phyloP scores from a whole-genome alignment of 331 rosid genomes.

The Cucumis variabilis region DNA sequence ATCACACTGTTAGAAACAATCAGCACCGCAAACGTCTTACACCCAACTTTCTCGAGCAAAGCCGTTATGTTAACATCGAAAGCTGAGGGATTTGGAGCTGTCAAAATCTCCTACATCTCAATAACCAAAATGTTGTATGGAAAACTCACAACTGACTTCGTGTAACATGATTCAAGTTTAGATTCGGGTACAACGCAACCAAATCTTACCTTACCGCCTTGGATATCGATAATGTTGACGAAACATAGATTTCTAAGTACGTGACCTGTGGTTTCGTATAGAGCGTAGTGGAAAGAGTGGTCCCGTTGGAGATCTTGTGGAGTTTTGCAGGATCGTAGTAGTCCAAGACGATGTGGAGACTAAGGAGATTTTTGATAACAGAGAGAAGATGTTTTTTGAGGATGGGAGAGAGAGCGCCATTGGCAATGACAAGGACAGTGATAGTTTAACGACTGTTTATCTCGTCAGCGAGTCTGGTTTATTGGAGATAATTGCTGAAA shows the following conservation, averaged over 20 bases:
- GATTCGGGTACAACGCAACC: slow-evolving; percentile 90
- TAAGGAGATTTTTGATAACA: slow-evolving; percentile 73
- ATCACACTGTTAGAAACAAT: slow-evolving; percentile 61
- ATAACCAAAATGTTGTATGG: slow-evolving; percentile 85
- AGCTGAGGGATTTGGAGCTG: slow-evolving; percentile 84
- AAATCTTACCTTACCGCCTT: slow-evolving; percentile 88
- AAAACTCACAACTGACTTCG: slow-evolving; percentile 77
- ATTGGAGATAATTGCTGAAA: slow-evolving; percentile 58
- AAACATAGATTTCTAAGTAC: slow-evolving; percentile 77
- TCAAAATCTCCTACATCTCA: slow-evolving; percentile 75
- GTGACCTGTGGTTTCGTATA: slow-evolving; percentile 79
- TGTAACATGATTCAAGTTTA: slow-evolving; percentile 79
- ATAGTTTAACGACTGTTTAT: slow-evolving; percentile 87
- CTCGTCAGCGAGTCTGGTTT: slow-evolving; percentile 78
- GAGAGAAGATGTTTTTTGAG: slow-evolving; percentile 69
- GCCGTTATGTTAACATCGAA: slow-evolving; percentile 71
- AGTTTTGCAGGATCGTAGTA: slow-evolving; percentile 83
- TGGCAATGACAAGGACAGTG: slow-evolving; percentile 76
- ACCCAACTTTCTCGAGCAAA: slow-evolving; percentile 74
- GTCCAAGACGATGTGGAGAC: slow-evolving; percentile 79
- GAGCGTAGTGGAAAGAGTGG: slow-evolving; percentile 83
- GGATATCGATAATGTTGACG: slow-evolving; percentile 85
- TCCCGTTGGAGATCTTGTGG: slow-evolving; percentile 82
- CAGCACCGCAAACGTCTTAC: slow-evolving; percentile 71
- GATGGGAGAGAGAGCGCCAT: slow-evolving; percentile 66